Percentiles rank a stretch among this genome's conserved stretches.
phyloP scores from a whole-genome alignment of 129 eudicot genomes.

The Pseudognaphalium luteoalbum region DNA sequence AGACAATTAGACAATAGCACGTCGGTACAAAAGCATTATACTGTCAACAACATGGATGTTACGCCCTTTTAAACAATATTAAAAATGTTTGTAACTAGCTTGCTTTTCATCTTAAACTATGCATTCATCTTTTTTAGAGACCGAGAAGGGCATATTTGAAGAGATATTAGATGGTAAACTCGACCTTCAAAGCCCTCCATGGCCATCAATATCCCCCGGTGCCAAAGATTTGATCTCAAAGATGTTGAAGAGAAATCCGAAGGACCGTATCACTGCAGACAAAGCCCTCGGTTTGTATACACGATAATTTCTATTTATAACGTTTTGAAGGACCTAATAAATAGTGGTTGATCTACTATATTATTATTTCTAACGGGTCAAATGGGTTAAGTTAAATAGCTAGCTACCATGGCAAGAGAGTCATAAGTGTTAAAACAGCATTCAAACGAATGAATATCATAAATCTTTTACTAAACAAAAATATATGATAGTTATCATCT shows the following conservation, averaged over 20 bases:
- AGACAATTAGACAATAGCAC: too few relatives aligned
- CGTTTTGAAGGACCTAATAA: not conserved
- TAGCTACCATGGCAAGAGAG: not conserved
- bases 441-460: too few relatives aligned
- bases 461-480: too few relatives aligned
- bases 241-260: constrained; percentile 78
- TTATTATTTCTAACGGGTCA: too few relatives aligned
- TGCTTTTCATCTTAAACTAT: constrained; percentile 9
- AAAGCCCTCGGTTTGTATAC: constrained; percentile 75
- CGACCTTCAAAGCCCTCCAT: constrained; percentile 64
- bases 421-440: too few relatives aligned
- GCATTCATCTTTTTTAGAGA: constrained; percentile 41
- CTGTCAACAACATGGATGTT: too few relatives aligned
- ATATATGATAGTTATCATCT: too few relatives aligned
- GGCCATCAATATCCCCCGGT: constrained; percentile 80
- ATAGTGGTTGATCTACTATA: not conserved
- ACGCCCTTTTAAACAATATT: too few relatives aligned
- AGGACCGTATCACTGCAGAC: constrained; percentile 69
- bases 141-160: constrained; percentile 70
- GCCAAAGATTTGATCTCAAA: constrained; percentile 80
- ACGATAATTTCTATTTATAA: not conserved
- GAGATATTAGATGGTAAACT: constrained; percentile 56
- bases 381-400: not conserved
- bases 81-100: not conserved
- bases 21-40: too few relatives aligned